Conservation (phyloP, 176 grass and related monocot genomes). For the Eleusine coracana region DNA sequence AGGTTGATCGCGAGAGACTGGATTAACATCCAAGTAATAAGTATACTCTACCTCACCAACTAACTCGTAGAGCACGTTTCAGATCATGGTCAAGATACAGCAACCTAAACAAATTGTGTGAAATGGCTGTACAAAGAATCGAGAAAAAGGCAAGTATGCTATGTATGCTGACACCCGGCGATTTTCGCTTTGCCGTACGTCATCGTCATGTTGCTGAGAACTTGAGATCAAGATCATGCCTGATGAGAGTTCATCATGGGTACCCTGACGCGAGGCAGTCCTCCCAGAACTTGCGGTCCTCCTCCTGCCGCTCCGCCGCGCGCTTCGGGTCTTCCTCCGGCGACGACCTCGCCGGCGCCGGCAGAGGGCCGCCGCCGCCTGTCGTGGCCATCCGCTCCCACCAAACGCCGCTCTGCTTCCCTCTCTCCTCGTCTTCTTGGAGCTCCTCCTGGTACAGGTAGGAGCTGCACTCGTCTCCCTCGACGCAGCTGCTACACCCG, state of each 20-base stretch:
- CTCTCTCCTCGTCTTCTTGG: background rate
- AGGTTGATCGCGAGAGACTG: background rate
- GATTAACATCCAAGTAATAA: conserved; percentile 29
- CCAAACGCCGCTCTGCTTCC: conserved; percentile 21
- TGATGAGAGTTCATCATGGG: conserved; percentile 26
- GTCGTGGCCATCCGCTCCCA: conserved; percentile 4
- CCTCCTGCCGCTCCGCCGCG: conserved; percentile 44
- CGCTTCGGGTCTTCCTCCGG: conserved; percentile 35
- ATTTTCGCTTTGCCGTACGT: conserved; percentile 13
- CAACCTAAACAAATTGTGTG: background rate
- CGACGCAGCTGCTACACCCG: conserved; percentile 58
- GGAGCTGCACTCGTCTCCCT: conserved; percentile 7
- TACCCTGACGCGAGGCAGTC: conserved; percentile 77
- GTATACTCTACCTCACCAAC: conserved; percentile 36
- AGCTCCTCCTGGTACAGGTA: background rate
- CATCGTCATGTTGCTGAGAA: background rate
- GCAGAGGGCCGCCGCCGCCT: background rate
- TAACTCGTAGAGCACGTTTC: background rate
- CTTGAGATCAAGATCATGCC: background rate
- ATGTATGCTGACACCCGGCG: background rate
- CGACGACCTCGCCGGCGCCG: background rate
- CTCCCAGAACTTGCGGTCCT: conserved; percentile 79
- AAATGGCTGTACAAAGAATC: conserved; percentile 34
- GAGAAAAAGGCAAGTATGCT: background rate
- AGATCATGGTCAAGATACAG: background rate